Evolutionary conservation across 495 filamentous ascomycete species (phyloP).

Genomic region (Penicillium argentinense): DNA sequence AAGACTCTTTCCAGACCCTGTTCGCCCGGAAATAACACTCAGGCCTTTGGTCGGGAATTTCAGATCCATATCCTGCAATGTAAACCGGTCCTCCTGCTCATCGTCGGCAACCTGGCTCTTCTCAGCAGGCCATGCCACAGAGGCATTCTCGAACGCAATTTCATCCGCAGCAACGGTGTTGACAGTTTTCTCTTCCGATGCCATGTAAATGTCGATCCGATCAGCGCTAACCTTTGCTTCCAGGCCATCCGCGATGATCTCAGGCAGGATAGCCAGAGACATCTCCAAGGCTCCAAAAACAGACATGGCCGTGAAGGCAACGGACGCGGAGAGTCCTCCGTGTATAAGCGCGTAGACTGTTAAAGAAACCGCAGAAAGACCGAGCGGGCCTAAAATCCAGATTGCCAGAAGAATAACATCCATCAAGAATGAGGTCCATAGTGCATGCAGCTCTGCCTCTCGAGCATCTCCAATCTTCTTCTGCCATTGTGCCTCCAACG

Average conservation of each 20-base stretch:
- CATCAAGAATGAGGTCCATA: slow-evolving; percentile 65
- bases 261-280: slow-evolving; percentile 68
- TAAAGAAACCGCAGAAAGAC: slow-evolving; percentile 70
- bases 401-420: slow-evolving; percentile 56
- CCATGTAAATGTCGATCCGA: slow-evolving; percentile 72
- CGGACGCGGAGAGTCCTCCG: slow-evolving; percentile 64
- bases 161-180: slow-evolving; percentile 53
- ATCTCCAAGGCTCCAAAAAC: slow-evolving; percentile 73
- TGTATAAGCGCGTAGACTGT: slow-evolving; percentile 64
- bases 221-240: slow-evolving; percentile 74
- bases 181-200: slow-evolving; percentile 61
- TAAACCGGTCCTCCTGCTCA: slow-evolving; percentile 43
- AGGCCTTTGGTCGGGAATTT: slow-evolving; percentile 66
- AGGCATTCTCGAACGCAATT: slow-evolving; percentile 67
- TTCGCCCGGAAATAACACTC: slow-evolving; percentile 61
- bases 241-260: slow-evolving; percentile 64
- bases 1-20: slow-evolving; percentile 64
- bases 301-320: slow-evolving; percentile 78
- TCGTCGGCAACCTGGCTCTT: slow-evolving; percentile 47
- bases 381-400: slow-evolving; percentile 74
- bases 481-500: slow-evolving; percentile 79
- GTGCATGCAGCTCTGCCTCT: slow-evolving; percentile 61
- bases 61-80: slow-evolving; percentile 61
- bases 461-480: slow-evolving; percentile 66
- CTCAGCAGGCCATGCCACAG: slow-evolving; percentile 71